Conservation (phyloP, 768 basidiomycete genomes). For the Kondoa malvinella region DNA sequence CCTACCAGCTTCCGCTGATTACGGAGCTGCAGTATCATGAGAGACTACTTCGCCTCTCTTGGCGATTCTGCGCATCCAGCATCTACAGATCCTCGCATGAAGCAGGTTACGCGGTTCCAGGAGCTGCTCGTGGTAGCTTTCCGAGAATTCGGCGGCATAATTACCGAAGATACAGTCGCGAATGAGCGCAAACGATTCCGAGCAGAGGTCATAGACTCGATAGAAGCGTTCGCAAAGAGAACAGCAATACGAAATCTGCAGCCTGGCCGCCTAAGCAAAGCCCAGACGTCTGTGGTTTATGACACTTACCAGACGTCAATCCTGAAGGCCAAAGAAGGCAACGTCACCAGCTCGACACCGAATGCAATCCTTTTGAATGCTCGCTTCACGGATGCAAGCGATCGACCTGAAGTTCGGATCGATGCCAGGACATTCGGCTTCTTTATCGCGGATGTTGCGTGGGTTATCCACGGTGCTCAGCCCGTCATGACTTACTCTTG, state of each 20-base stretch:
- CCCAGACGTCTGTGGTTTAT: constrained; percentile 75
- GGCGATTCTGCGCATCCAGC: constrained; percentile 86
- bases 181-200: constrained; percentile 71
- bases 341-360: constrained; percentile 2
- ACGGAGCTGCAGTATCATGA: constrained; percentile 52
- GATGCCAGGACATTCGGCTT: constrained; percentile 66
- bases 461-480: background rate
- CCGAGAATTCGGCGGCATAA: constrained; percentile 66
- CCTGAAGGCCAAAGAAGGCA: constrained; percentile 16
- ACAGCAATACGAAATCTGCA: constrained; percentile 73
- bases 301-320: constrained; percentile 39
- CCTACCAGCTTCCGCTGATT: background rate
- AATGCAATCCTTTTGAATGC: constrained; percentile 1
- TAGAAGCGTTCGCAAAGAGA: constrained; percentile 86
- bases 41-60: constrained; percentile 81
- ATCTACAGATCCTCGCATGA: constrained; percentile 67
- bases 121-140: constrained; percentile 87
- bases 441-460: constrained; percentile 72
- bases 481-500: background rate
- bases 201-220: constrained; percentile 72
- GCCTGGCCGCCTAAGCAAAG: constrained; percentile 66
- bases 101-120: constrained; percentile 92
- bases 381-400: constrained; percentile 28
- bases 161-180: constrained; percentile 84
- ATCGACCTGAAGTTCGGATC: constrained; percentile 63